A percentile compares a stretch with the other conserved stretches of the same genome.
phyloP scores from a whole-genome alignment of 2,329 filamentous ascomycete genomes.

The Xylaria digitata region DNA sequence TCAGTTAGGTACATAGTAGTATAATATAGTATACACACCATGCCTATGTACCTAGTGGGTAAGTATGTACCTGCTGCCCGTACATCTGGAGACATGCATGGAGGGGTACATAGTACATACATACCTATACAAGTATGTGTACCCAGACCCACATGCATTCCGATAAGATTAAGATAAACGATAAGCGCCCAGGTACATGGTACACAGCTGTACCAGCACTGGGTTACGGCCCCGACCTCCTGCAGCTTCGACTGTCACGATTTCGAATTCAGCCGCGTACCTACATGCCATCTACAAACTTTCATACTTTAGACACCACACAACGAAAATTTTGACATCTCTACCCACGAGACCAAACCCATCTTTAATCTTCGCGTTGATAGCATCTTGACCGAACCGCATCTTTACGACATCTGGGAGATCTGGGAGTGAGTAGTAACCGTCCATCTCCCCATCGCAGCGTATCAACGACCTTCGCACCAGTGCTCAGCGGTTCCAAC shows the following conservation, averaged over 20 bases:
- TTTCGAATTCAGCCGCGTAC: too few species aligned
- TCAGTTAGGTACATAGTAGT: too few species aligned
- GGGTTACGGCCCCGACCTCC: too few species aligned
- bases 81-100: too few species aligned
- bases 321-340: not conserved
- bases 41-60: too few species aligned
- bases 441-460: not conserved
- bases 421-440: not conserved
- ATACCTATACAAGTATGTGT: not conserved
- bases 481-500: not conserved
- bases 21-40: too few species aligned
- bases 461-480: not conserved
- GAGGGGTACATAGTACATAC: too few species aligned
- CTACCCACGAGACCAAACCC: not conserved
- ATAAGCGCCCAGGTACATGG: too few species aligned
- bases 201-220: too few species aligned
- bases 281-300: not conserved
- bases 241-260: too few species aligned
- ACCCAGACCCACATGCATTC: not conserved
- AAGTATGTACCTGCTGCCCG: not conserved
- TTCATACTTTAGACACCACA: slow-evolving; percentile 1
- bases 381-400: not conserved
- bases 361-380: not conserved
- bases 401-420: not conserved
- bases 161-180: not conserved